Percentiles rank a stretch among this genome's conserved stretches.
Conservation (phyloP, 1,284 basidiomycete species). For the Boletus smithii region DNA sequence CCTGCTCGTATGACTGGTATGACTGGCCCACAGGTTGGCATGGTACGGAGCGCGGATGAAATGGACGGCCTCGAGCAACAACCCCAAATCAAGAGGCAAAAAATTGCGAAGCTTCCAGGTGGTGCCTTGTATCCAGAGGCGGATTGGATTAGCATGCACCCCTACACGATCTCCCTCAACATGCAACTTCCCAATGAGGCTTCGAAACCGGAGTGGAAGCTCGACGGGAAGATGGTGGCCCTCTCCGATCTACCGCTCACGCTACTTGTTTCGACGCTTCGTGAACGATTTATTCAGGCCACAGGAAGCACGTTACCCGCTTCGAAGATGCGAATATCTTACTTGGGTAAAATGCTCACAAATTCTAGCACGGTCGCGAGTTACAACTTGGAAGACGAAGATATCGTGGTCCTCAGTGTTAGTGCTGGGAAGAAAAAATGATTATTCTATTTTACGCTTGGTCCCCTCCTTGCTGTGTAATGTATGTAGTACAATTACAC, state of each 20-base stretch:
- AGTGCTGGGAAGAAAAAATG: constrained; percentile 75
- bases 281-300: constrained; percentile 79
- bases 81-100: constrained; percentile 79
- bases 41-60: constrained; percentile 72
- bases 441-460: constrained; percentile 15
- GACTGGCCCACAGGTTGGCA: constrained; percentile 54
- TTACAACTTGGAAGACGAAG: constrained; percentile 89
- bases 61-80: constrained; percentile 67
- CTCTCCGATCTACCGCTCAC: constrained; percentile 81
- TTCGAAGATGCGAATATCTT: constrained; percentile 75
- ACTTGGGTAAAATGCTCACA: constrained; percentile 78
- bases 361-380: constrained; percentile 81
- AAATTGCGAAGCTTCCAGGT: constrained; percentile 76
- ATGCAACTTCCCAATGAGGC: constrained; percentile 80
- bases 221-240: constrained; percentile 75
- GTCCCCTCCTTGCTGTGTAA: constrained; percentile 4
- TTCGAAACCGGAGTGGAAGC: constrained; percentile 86
- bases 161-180: constrained; percentile 79
- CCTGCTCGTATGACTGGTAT: constrained; percentile 50
- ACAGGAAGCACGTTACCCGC: constrained; percentile 75
- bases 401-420: constrained; percentile 70
- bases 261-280: constrained; percentile 78
- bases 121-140: constrained; percentile 78
- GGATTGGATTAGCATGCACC: constrained; percentile 88
- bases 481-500: constrained; percentile 17